phyloP scores from a whole-genome alignment of 75 land plant species.

The Sequoia sempervirens region DNA sequence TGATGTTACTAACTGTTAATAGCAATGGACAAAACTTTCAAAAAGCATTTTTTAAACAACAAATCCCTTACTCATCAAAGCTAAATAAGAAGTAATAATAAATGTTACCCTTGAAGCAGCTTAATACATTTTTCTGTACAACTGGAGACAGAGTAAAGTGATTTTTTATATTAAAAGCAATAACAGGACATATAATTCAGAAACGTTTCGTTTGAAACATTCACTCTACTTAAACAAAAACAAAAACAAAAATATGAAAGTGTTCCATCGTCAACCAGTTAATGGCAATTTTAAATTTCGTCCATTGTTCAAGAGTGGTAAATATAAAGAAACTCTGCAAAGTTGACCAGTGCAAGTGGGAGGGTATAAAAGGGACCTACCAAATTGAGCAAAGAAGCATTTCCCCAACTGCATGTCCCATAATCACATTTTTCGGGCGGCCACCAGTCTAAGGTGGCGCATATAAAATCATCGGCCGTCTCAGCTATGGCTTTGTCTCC shows the following conservation, averaged over 20 bases:
- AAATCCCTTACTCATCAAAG: background rate
- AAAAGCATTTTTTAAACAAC: too few relatives aligned
- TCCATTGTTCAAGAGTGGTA: too few relatives aligned
- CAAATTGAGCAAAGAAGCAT: slow-evolving; percentile 74
- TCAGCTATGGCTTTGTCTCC: slow-evolving; percentile 24
- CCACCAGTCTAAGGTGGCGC: slow-evolving; percentile 98
- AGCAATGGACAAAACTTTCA: background rate
- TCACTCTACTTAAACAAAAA: too few relatives aligned
- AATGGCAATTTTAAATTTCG: too few relatives aligned
- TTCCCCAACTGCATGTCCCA: slow-evolving; percentile 82
- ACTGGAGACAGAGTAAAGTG: background rate
- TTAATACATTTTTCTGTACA: background rate
- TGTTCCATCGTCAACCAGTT: too few relatives aligned
- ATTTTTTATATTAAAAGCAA: too few relatives aligned
- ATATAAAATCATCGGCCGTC: slow-evolving; percentile 55
- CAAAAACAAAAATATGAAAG: too few relatives aligned
- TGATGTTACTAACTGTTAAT: background rate
- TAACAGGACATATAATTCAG: too few relatives aligned
- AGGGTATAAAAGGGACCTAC: slow-evolving; percentile 23
- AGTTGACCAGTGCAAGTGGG: background rate
- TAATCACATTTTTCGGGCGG: slow-evolving; percentile 90
- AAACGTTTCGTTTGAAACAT: too few relatives aligned
- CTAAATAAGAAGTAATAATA: background rate
- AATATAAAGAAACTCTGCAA: background rate
- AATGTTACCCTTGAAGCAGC: background rate